Percentiles rank a stretch among this genome's conserved stretches.
Conservation (phyloP, 2,329 filamentous ascomycete species). For the Bipolaris victoriae region DNA sequence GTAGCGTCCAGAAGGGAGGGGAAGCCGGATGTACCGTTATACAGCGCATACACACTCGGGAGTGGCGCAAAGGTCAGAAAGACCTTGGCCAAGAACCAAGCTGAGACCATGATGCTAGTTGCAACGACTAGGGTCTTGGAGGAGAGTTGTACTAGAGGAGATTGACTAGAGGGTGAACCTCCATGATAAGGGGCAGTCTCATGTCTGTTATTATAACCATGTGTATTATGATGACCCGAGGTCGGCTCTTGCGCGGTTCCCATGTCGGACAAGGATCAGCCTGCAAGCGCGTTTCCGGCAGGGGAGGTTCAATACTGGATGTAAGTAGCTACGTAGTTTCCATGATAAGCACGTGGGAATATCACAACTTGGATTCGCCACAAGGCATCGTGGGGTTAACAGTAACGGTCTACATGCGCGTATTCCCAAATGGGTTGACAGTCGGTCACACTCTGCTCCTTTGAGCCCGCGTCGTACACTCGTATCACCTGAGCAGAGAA, state of each 20-base stretch:
- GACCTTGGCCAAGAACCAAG: slow-evolving; percentile 23
- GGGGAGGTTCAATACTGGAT: slow-evolving; percentile 18
- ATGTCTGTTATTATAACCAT: slow-evolving; percentile 26
- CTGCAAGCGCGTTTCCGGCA: slow-evolving; percentile 7
- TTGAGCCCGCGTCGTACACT: neutral
- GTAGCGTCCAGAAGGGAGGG: slow-evolving; percentile 59
- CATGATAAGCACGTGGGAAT: slow-evolving; percentile 22
- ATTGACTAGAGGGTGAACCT: neutral
- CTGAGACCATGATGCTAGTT: slow-evolving; percentile 29
- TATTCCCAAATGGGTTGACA: neutral
- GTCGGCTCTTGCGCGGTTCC: slow-evolving; percentile 17
- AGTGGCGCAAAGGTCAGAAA: slow-evolving; percentile 31
- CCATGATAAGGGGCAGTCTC: neutral
- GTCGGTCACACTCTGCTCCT: neutral
- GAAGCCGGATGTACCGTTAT: slow-evolving; percentile 14
- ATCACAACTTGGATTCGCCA: neutral
- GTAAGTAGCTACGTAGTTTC: slow-evolving; percentile 14
- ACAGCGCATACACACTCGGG: slow-evolving; percentile 22
- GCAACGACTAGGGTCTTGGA: neutral
- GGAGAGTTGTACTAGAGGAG: neutral
- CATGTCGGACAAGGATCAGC: slow-evolving; percentile 18
- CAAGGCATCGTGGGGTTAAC: neutral
- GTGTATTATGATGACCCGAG: slow-evolving; percentile 5
- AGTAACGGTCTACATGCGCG: slow-evolving; percentile 6
- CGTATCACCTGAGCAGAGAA: neutral